phyloP scores from a whole-genome alignment of 2,329 filamentous ascomycete species.

The Exophiala alcalophila region DNA sequence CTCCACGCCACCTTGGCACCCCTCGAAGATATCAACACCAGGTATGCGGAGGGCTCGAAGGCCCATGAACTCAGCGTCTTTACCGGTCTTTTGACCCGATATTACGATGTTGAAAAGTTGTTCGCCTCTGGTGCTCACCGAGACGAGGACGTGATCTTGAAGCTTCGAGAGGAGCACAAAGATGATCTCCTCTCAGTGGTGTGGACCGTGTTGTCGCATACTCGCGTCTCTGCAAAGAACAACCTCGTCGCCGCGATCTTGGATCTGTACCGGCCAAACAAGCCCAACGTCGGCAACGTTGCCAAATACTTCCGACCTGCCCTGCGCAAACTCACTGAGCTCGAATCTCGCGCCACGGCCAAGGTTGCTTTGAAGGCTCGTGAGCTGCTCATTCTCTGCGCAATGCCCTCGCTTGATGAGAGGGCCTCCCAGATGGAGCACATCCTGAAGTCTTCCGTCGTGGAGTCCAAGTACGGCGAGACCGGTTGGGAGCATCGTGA shows the following conservation, averaged over 20 bases:
- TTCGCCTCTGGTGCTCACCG: conserved; percentile 82
- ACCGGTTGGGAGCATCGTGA: conserved; percentile 95
- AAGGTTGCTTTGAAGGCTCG: conserved; percentile 97
- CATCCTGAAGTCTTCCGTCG: conserved; percentile 89
- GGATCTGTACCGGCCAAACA: conserved; percentile 92
- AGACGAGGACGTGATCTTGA: conserved; percentile 90
- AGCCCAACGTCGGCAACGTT: conserved; percentile 82
- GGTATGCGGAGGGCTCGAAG: conserved; percentile 85
- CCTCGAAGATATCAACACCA: conserved; percentile 70
- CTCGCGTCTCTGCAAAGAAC: conserved; percentile 88
- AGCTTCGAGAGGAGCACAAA: conserved; percentile 93
- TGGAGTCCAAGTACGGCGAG: conserved; percentile 96
- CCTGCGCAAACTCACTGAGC: conserved; percentile 82
- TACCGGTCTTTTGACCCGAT: conserved; percentile 72
- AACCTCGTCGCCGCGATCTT: conserved; percentile 87
- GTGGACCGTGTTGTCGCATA: conserved; percentile 88
- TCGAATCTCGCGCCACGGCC: conserved; percentile 79
- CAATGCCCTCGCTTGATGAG: conserved; percentile 92
- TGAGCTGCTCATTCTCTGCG: conserved; percentile 95
- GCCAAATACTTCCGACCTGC: conserved; percentile 80
- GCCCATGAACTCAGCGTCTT: conserved; percentile 84
- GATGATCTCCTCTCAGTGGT: conserved; percentile 84
- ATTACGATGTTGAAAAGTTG: conserved; percentile 77
- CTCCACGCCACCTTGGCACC: conserved; percentile 72
- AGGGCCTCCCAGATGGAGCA: conserved; percentile 96